phyloP scores from a whole-genome alignment of 2,329 filamentous ascomycete species.

The Fusarium pininemorale region DNA sequence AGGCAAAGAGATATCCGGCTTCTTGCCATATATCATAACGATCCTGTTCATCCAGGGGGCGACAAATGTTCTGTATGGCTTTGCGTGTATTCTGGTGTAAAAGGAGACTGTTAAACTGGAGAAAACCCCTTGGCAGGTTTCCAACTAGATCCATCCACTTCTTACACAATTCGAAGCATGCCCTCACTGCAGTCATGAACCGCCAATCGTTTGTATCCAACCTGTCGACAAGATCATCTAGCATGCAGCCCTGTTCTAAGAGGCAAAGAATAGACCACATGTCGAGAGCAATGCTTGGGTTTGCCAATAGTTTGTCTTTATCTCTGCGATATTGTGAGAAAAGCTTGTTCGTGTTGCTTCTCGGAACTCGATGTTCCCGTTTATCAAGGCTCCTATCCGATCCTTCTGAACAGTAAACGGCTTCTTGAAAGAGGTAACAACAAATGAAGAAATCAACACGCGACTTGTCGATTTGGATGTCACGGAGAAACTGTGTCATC shows the following conservation, averaged over 20 bases:
- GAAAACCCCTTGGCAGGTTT: no score
- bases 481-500: no score
- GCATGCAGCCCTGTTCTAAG: no score
- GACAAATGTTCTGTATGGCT: background rate
- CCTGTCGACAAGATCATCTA: background rate
- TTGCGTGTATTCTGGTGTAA: accelerated
- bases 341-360: accelerated
- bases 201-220: accelerated
- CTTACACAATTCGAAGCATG: no score
- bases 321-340: accelerated
- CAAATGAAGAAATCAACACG: background rate
- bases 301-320: background rate
- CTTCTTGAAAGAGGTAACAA: background rate
- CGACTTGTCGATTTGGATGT: no score
- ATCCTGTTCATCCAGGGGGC: accelerated
- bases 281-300: accelerated
- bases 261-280: background rate
- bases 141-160: no score
- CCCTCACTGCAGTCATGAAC: accelerated
- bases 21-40: background rate
- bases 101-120: background rate
- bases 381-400: accelerated
- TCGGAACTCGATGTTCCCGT: accelerated
- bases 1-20: background rate
- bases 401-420: accelerated